phyloP scores from a whole-genome alignment of 164 flowering plant species.

The Berberis thunbergii region DNA sequence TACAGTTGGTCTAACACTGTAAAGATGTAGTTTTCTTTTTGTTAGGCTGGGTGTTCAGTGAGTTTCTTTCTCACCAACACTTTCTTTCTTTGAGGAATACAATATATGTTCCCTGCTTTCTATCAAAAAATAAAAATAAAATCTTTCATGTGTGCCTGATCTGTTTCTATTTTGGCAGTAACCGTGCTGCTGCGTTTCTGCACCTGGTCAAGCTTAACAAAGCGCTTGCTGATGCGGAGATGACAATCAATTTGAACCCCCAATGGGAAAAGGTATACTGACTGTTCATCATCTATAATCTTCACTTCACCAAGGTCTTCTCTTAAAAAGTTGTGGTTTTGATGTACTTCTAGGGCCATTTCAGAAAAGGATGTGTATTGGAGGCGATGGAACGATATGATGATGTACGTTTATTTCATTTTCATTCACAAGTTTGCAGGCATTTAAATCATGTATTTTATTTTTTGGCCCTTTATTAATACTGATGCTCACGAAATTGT shows the following conservation, averaged over 20 bases:
- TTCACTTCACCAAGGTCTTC: slow-evolving; percentile 8
- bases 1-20: no score
- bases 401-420: slow-evolving; percentile 41
- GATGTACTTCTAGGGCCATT: slow-evolving; percentile 55
- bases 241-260: slow-evolving; percentile 68
- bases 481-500: slow-evolving; percentile 7
- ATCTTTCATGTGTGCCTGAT: background rate
- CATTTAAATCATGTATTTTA: background rate
- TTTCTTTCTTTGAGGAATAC: no score
- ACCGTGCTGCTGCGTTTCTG: slow-evolving; percentile 96
- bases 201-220: slow-evolving; percentile 77
- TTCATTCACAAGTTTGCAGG: background rate
- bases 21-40: no score
- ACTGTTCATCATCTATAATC: background rate
- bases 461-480: background rate
- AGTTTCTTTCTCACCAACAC: no score
- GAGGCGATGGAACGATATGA: slow-evolving; percentile 91
- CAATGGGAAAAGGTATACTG: slow-evolving; percentile 86
- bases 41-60: no score
- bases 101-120: no score
- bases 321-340: slow-evolving; percentile 1
- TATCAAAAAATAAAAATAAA: no score
- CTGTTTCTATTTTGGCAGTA: slow-evolving; percentile 36
- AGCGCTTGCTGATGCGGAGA: slow-evolving; percentile 95
- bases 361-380: slow-evolving; percentile 85